Base-by-base conservation (phyloP, 75 land plant genomes). In the Azolla pinnata region DNA sequence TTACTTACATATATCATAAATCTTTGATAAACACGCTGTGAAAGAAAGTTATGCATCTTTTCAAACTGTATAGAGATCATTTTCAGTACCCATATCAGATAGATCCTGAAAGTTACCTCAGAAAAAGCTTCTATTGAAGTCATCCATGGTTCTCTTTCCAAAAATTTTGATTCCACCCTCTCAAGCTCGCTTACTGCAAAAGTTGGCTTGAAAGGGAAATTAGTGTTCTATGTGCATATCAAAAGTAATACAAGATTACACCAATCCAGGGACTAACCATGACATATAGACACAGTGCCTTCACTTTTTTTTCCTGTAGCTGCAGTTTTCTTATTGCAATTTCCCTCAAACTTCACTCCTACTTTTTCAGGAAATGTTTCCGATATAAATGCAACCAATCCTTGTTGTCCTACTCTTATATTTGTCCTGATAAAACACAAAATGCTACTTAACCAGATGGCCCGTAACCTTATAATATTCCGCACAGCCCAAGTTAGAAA, bases 91-190 rank as follows among this genome's bases (percentile, higher is more conserved):
- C n/a, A n/a, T n/a, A n/a, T n/a, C n/a, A n/a, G n/a, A n/a, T n/a
- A n/a, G n/a, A n/a, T n/a, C n/a, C n/a, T n/a, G n/a, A n/a, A n/a
- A n/a, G 51, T 23, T 73, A 73, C 75, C 70, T 67, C 70, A 59
- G 63, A 33, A 19, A 73, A 62, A 44, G 70, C 70, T 45, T 73
- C 75, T 31, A 73, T 34, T 20, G 70, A 57, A 35, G 75, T 65
- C 31, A 67, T 42, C 75, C 75, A 73, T 53, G 54, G 54, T 14
- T 19, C 54, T 52, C 27, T 7, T 24, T 52, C 54, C 10, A 12
- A 7, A 14, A 26, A 52, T 23, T 52, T 52, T 21, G 29, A 12
- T 10, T 52, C 54, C 54, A 52, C 54, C 27, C 27, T 52, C 24
- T 52, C 70, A 26, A 73, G 59, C 14, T 73, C 70, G 19, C 56